Base-by-base conservation (phyloP, 129 eudicot genomes). In the Mikania micrantha region DNA sequence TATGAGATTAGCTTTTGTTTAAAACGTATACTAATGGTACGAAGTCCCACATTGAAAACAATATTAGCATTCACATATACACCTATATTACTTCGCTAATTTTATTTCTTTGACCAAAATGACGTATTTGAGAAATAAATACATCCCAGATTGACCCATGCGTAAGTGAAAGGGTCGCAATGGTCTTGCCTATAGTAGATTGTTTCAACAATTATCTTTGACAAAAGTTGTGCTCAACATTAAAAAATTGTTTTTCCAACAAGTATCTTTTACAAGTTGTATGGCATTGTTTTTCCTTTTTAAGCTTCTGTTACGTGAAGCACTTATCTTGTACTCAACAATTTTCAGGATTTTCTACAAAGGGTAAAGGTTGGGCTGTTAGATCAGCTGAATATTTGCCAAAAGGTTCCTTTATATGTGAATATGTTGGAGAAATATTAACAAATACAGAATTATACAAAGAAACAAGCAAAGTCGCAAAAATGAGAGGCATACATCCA, bases 301-400 rank as follows among this genome's bases (percentile, higher is more conserved):
- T 32, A 44, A 9, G 24, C 15, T n/a, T 58, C 32, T 57, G 21
- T 22, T 49, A 50, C 21, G 24, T 67, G 47, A 52, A 67, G 35
- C 34, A 13, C 19, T n/a, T n/a, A n/a, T n/a, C n/a, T n/a, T n/a
- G n/a, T n/a, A n/a, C n/a, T n/a, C n/a, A n/a, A n/a, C n/a, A 53
- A 20, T 31, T 79, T 41, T 27, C 72, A 91, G 98, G 94, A 8
- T 88, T 85, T 71, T 52, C 74, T 80, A 80, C 85, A 13, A 80
- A 81, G 69, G 91, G 81, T 19, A 91, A 91, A 88, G 98, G 98
- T 9, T 88, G 98, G 98, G 98, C 87, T 60, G 60, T 91, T 12
- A 77, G 90, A 9, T 61, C 88, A 35, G 79, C 84, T 28, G 85
- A 85, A 64, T 57, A 81, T 62, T 67, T 88, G 74, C 98, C 91